Evolutionary conservation across 2,329 filamentous ascomycete genomes (phyloP), one percentile per base, ranked within the genome.

Genomic region (Fonsecaea monophora): DNA sequence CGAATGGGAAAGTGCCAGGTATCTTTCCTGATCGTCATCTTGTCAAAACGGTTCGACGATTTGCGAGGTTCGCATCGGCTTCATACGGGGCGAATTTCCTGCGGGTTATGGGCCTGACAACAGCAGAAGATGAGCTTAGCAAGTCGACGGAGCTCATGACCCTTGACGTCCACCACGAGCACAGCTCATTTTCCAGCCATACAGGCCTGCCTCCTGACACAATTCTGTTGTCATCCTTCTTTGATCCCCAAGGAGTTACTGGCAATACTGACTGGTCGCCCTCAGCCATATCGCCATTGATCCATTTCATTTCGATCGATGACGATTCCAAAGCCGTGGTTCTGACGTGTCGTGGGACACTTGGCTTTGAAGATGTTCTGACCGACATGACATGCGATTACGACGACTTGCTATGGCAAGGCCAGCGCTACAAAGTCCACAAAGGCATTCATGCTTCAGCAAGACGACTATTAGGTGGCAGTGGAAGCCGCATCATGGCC

Each of bases 331-430:
- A 88, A 72, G 89, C 90, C 0, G 87, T 92, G 0, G 89, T 92
- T 0, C 80, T 92, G n/a, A 88, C 89, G 1, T 90, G 90, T 59
- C 85, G 90, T 42, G 90, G 90, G 1, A 92, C 90, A 0, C 81
- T 91, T 45, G 90, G 90, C 0, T 91, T 92, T 67, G 89, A 92
- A 72, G 90, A 92, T 73, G 86, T 92, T 30, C 78, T 92, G 40
- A 89, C 89, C 0, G 90, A 92, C 73, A 86, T 92, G 84, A 89
- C 89, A 35, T 92, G 89, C 76, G 89, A 91, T 55, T 92, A 91
- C 69, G 89, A 90, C 71, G 83, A 88, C 62, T 78, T 90, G 9
- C 68, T 80, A 4, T 89, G 90, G 88, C 83, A 87, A 65, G 88
- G 87, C 15, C 85, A 83, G 65, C 79, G 80, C 0, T 91, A 90